A percentile compares a stretch with the other conserved stretches of the same genome.
phyloP scores from a whole-genome alignment of 139 green algal genomes.

The Asterochloris sp. region DNA sequence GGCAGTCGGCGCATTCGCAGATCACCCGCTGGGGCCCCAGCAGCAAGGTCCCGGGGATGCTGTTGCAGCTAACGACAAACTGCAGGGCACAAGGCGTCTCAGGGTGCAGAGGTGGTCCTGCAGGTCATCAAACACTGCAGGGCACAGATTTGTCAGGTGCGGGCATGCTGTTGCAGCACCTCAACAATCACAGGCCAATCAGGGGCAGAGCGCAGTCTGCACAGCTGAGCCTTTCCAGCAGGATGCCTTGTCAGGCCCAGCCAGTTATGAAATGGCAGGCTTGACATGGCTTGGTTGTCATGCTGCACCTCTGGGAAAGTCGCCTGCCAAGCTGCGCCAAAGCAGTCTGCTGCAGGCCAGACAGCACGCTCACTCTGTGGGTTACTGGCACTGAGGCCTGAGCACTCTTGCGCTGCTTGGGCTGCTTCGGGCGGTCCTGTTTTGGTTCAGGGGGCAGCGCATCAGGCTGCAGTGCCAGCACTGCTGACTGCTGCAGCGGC shows the following conservation, averaged over 20 bases:
- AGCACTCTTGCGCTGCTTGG: no score
- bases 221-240: no score
- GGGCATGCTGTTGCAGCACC: not conserved
- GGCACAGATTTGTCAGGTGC: not conserved
- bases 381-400: no score
- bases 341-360: no score
- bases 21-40: slow-evolving; percentile 34
- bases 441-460: no score
- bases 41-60: slow-evolving; percentile 24
- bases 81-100: not conserved
- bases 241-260: no score
- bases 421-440: no score
- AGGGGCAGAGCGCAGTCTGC: not conserved
- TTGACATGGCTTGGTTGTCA: no score
- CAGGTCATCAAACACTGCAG: not conserved
- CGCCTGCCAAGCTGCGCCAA: no score
- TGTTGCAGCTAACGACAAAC: slow-evolving; percentile 38
- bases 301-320: no score
- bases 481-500: not conserved
- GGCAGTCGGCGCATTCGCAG: slow-evolving; percentile 37
- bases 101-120: not conserved
- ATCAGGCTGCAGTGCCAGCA: not conserved
- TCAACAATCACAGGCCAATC: not conserved
- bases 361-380: no score
- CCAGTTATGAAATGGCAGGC: no score